Conservation (phyloP, 176 grass and related monocot species). For the Lolium multiflorum region DNA sequence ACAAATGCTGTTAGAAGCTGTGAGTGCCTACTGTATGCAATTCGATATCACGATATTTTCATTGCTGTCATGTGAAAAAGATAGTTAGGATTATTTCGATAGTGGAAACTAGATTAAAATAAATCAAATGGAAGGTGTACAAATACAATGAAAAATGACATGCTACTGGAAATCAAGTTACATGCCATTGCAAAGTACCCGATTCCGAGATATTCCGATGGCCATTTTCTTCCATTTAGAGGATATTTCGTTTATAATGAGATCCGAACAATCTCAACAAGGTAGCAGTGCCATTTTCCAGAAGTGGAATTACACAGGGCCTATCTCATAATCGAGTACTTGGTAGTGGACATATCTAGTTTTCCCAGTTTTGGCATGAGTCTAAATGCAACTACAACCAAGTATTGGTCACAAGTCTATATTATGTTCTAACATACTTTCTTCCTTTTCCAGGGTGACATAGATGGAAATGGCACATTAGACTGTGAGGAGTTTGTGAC, state of each 20-base stretch:
- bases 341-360: not conserved
- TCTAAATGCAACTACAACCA: slow-evolving; percentile 33
- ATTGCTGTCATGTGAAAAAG: slow-evolving; percentile 20
- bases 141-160: slow-evolving; percentile 9
- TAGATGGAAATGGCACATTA: slow-evolving; percentile 70
- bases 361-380: not conserved
- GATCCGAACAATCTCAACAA: not conserved
- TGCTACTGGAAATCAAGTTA: not conserved
- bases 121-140: slow-evolving; percentile 24
- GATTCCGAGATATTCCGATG: not conserved
- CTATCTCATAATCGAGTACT: slow-evolving; percentile 8
- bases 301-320: not conserved
- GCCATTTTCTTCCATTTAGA: not conserved
- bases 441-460: slow-evolving; percentile 66
- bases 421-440: slow-evolving; percentile 29
- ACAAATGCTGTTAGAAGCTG: slow-evolving; percentile 83
- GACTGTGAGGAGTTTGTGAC: slow-evolving; percentile 89
- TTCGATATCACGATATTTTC: not conserved
- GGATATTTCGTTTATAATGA: not conserved
- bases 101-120: slow-evolving; percentile 18
- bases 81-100: not conserved
- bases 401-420: not conserved
- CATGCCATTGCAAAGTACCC: not conserved
- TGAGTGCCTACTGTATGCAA: slow-evolving; percentile 51
- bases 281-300: not conserved